These are phyloP conservation scores for Saturnispora besseyi DNA, from an alignment of 805 yeast genomes.

Conservation along the genomic window DNA sequence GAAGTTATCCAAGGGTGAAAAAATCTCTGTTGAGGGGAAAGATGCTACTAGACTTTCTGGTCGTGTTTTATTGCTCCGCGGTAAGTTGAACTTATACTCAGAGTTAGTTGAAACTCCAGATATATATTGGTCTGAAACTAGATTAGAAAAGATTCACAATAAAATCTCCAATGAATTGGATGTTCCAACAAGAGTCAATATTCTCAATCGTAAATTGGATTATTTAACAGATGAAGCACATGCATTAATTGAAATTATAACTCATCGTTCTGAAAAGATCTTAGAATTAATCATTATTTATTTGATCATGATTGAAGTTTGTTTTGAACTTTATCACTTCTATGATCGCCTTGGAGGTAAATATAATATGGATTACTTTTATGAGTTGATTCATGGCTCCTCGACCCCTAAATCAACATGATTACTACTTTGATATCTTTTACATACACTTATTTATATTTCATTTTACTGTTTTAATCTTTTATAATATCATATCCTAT, in stretches of 20 bases:
- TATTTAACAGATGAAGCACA: slow-evolving; percentile 85
- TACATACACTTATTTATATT: too few relatives aligned
- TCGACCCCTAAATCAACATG: neutral
- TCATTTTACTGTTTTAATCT: too few relatives aligned
- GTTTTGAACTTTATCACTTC: slow-evolving; percentile 71
- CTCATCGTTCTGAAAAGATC: slow-evolving; percentile 65
- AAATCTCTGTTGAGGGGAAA: slow-evolving; percentile 41
- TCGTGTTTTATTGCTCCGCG: slow-evolving; percentile 62
- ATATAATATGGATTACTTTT: slow-evolving; percentile 13
- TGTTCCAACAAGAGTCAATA: slow-evolving; percentile 65
- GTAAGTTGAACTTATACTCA: slow-evolving; percentile 75
- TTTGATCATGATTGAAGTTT: slow-evolving; percentile 76
- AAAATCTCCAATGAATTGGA: slow-evolving; percentile 65
- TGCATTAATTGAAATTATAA: slow-evolving; percentile 63
- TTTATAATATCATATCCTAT: too few relatives aligned
- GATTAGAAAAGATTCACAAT: slow-evolving; percentile 66
- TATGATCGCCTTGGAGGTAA: slow-evolving; percentile 39
- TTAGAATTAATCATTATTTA: slow-evolving; percentile 85
- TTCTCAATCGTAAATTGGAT: slow-evolving; percentile 77
- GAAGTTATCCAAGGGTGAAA: slow-evolving; percentile 52
- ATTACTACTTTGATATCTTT: neutral
- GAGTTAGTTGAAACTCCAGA: slow-evolving; percentile 91
- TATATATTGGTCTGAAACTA: slow-evolving; percentile 87
- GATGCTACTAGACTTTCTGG: slow-evolving; percentile 70
- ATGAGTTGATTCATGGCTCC: slow-evolving; percentile 4